phyloP scores from a whole-genome alignment of 495 filamentous ascomycete species.

The Astrothelium macrocarpum region DNA sequence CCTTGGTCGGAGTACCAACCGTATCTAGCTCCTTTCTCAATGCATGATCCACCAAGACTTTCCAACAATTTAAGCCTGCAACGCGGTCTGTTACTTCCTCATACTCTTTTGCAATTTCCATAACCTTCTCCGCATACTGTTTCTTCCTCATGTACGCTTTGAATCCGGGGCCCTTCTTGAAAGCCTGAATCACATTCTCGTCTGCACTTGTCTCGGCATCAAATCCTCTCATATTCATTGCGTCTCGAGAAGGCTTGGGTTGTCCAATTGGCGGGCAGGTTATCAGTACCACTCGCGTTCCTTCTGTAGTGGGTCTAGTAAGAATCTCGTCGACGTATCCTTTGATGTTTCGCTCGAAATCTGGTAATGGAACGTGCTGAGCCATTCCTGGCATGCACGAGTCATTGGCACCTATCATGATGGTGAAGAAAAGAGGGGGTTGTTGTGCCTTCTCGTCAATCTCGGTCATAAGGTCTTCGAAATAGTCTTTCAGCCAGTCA shows the following conservation, averaged over 20 bases:
- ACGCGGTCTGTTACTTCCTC: slow-evolving; percentile 12
- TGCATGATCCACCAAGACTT: slow-evolving; percentile 13
- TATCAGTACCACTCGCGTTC: slow-evolving; percentile 27
- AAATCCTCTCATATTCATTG: slow-evolving; percentile 5
- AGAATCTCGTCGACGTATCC: slow-evolving; percentile 25
- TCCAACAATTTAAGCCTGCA: slow-evolving; percentile 21
- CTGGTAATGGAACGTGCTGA: slow-evolving; percentile 21
- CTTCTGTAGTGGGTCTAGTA: slow-evolving; percentile 10
- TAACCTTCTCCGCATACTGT: slow-evolving; percentile 23
- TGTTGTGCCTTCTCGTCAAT: background rate
- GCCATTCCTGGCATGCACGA: slow-evolving; percentile 15
- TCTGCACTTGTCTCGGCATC: background rate
- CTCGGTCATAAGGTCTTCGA: slow-evolving; percentile 16
- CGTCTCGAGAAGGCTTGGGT: slow-evolving; percentile 9
- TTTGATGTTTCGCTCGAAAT: slow-evolving; percentile 24
- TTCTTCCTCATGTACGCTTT: slow-evolving; percentile 27
- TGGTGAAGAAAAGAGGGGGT: slow-evolving; percentile 25
- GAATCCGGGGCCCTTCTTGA: slow-evolving; percentile 18
- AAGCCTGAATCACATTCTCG: background rate
- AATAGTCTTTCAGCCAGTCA: slow-evolving; percentile 12
- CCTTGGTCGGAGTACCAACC: background rate
- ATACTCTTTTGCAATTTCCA: slow-evolving; percentile 23
- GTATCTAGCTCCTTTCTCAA: slow-evolving; percentile 12
- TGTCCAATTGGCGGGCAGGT: slow-evolving; percentile 28
- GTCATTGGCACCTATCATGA: slow-evolving; percentile 29